Base-by-base conservation (phyloP, 1,139 yeast species). In the Geotrichum citri-aurantii region DNA sequence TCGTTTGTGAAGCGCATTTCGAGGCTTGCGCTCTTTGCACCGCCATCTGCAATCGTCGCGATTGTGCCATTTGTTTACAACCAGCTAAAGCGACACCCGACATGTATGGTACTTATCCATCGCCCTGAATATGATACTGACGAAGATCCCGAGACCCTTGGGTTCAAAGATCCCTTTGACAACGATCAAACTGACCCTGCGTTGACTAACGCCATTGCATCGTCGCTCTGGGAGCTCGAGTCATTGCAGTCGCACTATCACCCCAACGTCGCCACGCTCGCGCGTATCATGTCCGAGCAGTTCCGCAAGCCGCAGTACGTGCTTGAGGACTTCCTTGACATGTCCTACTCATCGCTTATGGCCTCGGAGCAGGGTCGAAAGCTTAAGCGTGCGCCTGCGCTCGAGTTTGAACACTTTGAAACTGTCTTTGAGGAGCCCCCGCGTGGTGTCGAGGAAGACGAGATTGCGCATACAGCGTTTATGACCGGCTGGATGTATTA, bases 211-310 rank as follows among this genome's bases (percentile, higher is more conserved):
- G 98, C 99, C 1, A 77, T 92, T 50, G 85, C 81, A 7, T 88
- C 96, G 1, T 91, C 98, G 0, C 73, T 92, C 52, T 93, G 99
- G 99, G 99, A 93, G 71, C 71, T 93, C 60, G 90, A 88, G 62
- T 79, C 95, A 0, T 75, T 88, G 61, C 84, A 86, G 79, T 74
- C 81, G n/a, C 99, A 93, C 71, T 93, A 90, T 69, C 98, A 93
- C 73, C 98, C 99, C 11, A 93, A 93, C 68, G 89, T 95, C 23
- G 93, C 97, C 1, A 88, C 97, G 0, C 77, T 93, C 66, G 97
- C 97, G 12, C 86, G 84, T 69, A 88, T 93, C 48, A 87, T 88
- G 70, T 80, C 84, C 24, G 97, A 93, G 71, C 97, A 97, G 2
- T 92, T 93, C 75, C 83, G 86, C 69, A 95, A 93, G 71, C 86